Evolutionary conservation across 768 basidiomycete species (phyloP), one percentile per base, ranked within the genome.

Genomic region (Megacollybia marginata): DNA sequence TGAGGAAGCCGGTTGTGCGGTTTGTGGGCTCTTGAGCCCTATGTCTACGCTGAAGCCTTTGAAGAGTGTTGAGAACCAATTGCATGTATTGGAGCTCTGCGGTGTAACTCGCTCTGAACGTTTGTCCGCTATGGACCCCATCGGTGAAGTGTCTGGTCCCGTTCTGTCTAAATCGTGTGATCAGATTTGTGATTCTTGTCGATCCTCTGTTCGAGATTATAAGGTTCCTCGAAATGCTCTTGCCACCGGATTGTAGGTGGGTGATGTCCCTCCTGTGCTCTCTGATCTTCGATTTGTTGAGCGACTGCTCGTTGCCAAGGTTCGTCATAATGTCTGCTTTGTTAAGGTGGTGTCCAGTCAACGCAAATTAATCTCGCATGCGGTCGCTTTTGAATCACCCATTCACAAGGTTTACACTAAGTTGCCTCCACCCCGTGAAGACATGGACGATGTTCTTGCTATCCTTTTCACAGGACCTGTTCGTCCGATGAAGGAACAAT

Each of bases 171-270:
- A 13, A 15, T 13, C 15, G 13, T 44, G 44, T n/a, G n/a, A n/a
- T n/a, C 23, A 13, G 15, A 44, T 18, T 2, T n/a, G 13, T 44
- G 23, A 2, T 3, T n/a, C 3, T 5, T 13, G 23, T n/a, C n/a
- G n/a, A n/a, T n/a, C n/a, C n/a, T n/a, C n/a, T n/a, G n/a, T n/a
- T n/a, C n/a, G n/a, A n/a, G n/a, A n/a, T n/a, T n/a, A n/a, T 31
- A 57, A 42, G n/a, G 40, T 45, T 15, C 53, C 57, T n/a, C 28
- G 42, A 18, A 28, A 49, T 31, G 44, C 58, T 8, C 35, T 63
- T 9, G 60, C 57, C 1, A 63, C 62, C 55, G 61, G 61, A 2
- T 44, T 61, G 2, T 63, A 58, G 59, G n/a, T 63, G 9, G 62
- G 62, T n/a, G 55, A 59, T 13, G 54, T 60, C 7, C 59, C 56